A percentile compares a stretch with the other conserved stretches of the same genome.
Evolutionary conservation across 768 basidiomycete genomes (phyloP).

Genomic region (Amanita rubescens): DNA sequence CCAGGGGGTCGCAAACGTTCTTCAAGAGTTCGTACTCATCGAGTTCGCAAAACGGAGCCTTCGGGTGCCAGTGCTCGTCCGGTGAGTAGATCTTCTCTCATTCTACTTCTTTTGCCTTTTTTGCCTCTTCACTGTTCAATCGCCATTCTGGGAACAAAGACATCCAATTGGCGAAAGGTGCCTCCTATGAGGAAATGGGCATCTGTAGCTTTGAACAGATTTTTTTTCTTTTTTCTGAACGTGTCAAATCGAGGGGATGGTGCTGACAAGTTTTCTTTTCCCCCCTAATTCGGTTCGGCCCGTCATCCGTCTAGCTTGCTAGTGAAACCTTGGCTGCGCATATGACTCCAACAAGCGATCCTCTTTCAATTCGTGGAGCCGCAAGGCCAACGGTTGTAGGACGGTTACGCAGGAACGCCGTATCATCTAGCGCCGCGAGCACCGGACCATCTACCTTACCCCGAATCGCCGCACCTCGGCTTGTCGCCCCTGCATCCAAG

Average conservation of each 20-base stretch:
- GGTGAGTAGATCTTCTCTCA: no score
- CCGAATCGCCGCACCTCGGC: conserved; percentile 3
- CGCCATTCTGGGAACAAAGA: background rate
- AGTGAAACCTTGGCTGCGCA: conserved; percentile 32
- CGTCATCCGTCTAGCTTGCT: conserved; percentile 27
- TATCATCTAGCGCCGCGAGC: conserved; percentile 15
- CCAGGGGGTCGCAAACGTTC: conserved; percentile 68
- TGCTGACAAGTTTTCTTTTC: conserved; percentile 22
- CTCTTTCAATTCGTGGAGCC: conserved; percentile 62
- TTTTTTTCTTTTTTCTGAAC: background rate
- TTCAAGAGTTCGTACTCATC: conserved; percentile 54
- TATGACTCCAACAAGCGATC: conserved; percentile 35
- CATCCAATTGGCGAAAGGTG: background rate
- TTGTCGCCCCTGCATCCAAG: conserved; percentile 14
- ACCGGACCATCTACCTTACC: conserved; percentile 12
- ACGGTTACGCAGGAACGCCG: conserved; percentile 54
- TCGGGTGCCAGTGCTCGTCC: conserved; percentile 35
- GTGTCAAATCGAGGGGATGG: background rate
- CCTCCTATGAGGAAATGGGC: no score
- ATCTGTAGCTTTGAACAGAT: no score
- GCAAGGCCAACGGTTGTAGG: conserved; percentile 41
- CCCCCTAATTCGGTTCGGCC: conserved; percentile 9
- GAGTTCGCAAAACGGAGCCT: conserved; percentile 48
- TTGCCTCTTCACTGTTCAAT: conserved; percentile 21
- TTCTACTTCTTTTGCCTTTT: conserved; percentile 22